These are phyloP conservation scores for Rutidosis leptorrhynchoides DNA, from an alignment of 129 eudicot species.

Conservation along the genomic window DNA sequence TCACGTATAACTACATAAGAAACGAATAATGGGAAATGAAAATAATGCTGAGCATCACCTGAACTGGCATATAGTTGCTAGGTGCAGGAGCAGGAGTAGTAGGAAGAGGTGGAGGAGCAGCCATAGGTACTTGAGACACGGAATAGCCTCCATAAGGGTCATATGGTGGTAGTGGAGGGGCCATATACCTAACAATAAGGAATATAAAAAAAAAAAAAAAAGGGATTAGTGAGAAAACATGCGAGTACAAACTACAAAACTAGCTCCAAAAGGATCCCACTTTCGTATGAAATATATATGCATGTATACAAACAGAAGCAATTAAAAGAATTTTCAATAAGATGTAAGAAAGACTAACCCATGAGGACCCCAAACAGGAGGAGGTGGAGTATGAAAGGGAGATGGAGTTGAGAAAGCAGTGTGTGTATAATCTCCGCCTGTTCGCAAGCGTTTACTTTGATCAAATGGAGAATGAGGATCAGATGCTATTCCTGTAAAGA, in stretches of 20 bases:
- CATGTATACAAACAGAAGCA: conserved; percentile 9
- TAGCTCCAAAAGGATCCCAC: conserved; percentile 15
- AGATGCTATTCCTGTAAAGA: conserved; percentile 69
- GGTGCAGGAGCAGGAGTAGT: conserved; percentile 84
- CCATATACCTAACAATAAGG: conserved; percentile 72
- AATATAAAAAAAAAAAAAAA: conserved; percentile 12
- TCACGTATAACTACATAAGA: not conserved
- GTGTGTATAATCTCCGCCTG: conserved; percentile 91
- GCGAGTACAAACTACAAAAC: not conserved
- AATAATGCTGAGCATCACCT: conserved; percentile 37
- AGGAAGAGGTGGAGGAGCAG: conserved; percentile 88
- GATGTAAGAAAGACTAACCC: conserved; percentile 44
- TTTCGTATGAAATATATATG: not conserved
- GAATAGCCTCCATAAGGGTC: conserved; percentile 90
- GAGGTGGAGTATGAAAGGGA: conserved; percentile 91
- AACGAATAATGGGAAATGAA: not conserved
- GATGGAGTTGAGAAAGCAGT: conserved; percentile 83
- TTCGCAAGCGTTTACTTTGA: conserved; percentile 91
- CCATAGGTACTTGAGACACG: conserved; percentile 77
- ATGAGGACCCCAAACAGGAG: conserved; percentile 94
- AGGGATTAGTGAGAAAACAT: not conserved
- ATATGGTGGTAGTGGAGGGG: conserved; percentile 86
- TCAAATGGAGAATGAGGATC: conserved; percentile 86
- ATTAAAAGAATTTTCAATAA: not conserved
- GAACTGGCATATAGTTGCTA: conserved; percentile 83